phyloP scores from a whole-genome alignment of 2,329 filamentous ascomycete genomes.

The Fusarium transvaalense region DNA sequence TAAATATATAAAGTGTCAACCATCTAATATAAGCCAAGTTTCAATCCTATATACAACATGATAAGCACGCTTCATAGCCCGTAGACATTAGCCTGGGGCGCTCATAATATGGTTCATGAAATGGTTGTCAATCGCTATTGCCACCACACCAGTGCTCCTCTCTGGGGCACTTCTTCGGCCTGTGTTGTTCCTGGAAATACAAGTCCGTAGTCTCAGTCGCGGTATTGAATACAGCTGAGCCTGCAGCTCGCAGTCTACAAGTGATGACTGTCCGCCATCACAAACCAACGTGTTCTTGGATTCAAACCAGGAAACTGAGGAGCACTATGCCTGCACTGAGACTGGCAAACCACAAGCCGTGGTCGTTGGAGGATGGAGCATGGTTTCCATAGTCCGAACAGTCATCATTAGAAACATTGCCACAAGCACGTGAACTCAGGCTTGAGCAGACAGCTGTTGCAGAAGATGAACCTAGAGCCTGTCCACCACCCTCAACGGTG shows the following conservation, averaged over 20 bases:
- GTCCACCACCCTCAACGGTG: slow-evolving; percentile 60
- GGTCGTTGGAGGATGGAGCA: slow-evolving; percentile 26
- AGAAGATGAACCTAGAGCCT: slow-evolving; percentile 57
- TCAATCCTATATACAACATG: slow-evolving; percentile 20
- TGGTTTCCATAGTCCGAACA: slow-evolving; percentile 52
- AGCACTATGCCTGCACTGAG: slow-evolving; percentile 33
- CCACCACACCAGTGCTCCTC: background rate
- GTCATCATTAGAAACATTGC: slow-evolving; percentile 56
- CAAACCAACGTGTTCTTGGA: background rate
- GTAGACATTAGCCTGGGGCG: background rate
- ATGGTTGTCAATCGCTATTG: background rate
- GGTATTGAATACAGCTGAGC: too few species aligned
- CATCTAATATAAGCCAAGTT: slow-evolving; percentile 4
- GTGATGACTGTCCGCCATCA: background rate
- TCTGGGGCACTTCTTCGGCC: background rate
- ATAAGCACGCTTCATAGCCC: slow-evolving; percentile 27
- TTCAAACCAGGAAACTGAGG: slow-evolving; percentile 27
- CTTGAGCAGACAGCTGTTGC: slow-evolving; percentile 69
- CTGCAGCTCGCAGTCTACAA: background rate
- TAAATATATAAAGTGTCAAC: slow-evolving; percentile 2
- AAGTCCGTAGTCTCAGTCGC: too few species aligned
- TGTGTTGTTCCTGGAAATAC: background rate
- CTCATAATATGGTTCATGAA: slow-evolving; percentile 26
- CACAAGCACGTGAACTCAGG: slow-evolving; percentile 66
- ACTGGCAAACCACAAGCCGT: slow-evolving; percentile 21